Evolutionary conservation across 73 alveolate species (phyloP), one percentile per base, ranked within the genome.

Genomic region (Vitrella brassicaformis): DNA sequence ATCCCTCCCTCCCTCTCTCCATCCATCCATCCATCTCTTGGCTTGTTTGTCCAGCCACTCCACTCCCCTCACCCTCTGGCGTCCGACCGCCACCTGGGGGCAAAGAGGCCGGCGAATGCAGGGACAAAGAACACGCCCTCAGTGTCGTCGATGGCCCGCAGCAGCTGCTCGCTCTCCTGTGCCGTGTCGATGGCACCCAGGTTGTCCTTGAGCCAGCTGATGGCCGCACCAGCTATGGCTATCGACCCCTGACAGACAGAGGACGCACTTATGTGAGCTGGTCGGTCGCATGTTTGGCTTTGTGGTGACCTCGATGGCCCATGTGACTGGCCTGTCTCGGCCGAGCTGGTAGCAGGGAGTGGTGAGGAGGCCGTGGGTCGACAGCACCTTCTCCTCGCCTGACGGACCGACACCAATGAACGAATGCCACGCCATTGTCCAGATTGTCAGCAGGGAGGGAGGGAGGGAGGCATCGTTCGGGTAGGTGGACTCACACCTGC

Each of bases 1-100:
- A n/a, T n/a, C n/a, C n/a, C n/a, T n/a, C n/a, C n/a, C n/a, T n/a
- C n/a, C n/a, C n/a, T n/a, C n/a, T n/a, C n/a, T n/a, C n/a, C n/a
- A n/a, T n/a, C n/a, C n/a, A n/a, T n/a, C n/a, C n/a, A n/a, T n/a
- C n/a, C n/a, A n/a, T n/a, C n/a, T n/a, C n/a, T n/a, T n/a, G n/a
- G n/a, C n/a, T n/a, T n/a, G n/a, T n/a, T n/a, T n/a, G n/a, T n/a
- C n/a, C n/a, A n/a, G n/a, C n/a, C n/a, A n/a, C n/a, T n/a, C n/a
- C n/a, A n/a, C n/a, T n/a, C n/a, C n/a, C n/a, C n/a, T n/a, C n/a
- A n/a, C 25, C 93, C 96, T 68, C 90, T 77, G 9, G 92, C 93
- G 19, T 87, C 78, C 69, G 78, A 80, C 10, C 74, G 47, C 96
- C 96, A 89, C 72, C 87, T 79, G 25, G 96, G 96, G 29, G 93